Percentiles rank a stretch among this genome's conserved stretches.
These are phyloP conservation scores for Puccinia horiana DNA, from an alignment of 1,284 basidiomycete genomes.

Conservation along the genomic window DNA sequence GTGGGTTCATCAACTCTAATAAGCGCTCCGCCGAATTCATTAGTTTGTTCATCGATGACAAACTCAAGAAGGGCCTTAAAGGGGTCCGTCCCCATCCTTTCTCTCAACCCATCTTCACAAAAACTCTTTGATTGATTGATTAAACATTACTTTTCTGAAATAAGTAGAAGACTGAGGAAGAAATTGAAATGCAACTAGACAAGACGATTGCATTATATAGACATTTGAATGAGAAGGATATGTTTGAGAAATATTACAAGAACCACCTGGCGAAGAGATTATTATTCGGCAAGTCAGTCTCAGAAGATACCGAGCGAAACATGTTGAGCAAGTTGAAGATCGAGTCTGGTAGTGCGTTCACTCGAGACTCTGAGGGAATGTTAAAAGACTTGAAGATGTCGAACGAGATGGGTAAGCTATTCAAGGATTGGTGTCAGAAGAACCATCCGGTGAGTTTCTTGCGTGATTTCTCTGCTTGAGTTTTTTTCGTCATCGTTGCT, in stretches of 20 bases:
- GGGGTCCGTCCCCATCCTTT: constrained; percentile 67
- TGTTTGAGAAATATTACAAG: constrained; percentile 98
- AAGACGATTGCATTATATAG: constrained; percentile 96
- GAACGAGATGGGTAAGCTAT: constrained; percentile 76
- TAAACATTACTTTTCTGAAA: constrained; percentile 14
- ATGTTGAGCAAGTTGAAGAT: constrained; percentile 98
- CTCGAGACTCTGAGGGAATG: constrained; percentile 98
- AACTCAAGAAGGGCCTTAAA: constrained; percentile 91
- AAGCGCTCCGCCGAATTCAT: constrained; percentile 88
- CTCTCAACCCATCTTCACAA: background rate
- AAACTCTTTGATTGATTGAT: background rate
- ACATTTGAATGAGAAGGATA: constrained; percentile 91
- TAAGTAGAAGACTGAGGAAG: constrained; percentile 85
- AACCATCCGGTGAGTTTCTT: constrained; percentile 58
- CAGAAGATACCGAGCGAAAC: constrained; percentile 94
- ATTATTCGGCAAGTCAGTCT: constrained; percentile 79
- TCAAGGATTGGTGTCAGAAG: constrained; percentile 65
- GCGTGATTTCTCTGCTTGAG: constrained; percentile 5
- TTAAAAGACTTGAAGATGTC: constrained; percentile 96
- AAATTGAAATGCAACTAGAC: constrained; percentile 84
- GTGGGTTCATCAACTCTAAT: constrained; percentile 87
- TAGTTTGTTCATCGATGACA: constrained; percentile 95
- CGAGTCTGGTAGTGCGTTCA: constrained; percentile 94
- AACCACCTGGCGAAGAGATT: constrained; percentile 89
- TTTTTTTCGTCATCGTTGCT: too few species aligned